These are phyloP conservation scores for Umbilicus rupestris DNA, from an alignment of 164 flowering plant genomes.

Conservation along the genomic window DNA sequence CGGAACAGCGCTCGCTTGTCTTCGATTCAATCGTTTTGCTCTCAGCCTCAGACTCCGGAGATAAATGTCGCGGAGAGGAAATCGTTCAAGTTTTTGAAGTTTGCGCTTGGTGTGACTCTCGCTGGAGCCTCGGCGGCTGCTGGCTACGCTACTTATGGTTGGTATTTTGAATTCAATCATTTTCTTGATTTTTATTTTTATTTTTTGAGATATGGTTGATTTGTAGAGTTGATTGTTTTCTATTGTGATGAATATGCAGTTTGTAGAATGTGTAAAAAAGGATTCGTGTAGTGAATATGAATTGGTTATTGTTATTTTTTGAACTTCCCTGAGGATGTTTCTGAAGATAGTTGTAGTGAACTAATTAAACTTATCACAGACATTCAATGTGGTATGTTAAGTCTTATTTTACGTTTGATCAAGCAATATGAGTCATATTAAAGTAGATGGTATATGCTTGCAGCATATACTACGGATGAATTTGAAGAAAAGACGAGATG, in stretches of 20 bases:
- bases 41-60: slow-evolving; percentile 6
- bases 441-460: slow-evolving; percentile 6
- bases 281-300: no score
- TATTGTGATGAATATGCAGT: no score
- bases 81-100: slow-evolving; percentile 35
- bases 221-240: neutral
- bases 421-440: neutral
- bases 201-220: neutral
- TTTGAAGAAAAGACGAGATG: slow-evolving; percentile 52
- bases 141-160: slow-evolving; percentile 58
- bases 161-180: slow-evolving; percentile 8
- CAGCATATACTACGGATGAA: slow-evolving; percentile 67
- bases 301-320: neutral
- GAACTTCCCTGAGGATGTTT: neutral
- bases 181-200: neutral
- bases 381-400: no score
- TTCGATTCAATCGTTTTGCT: slow-evolving; percentile 15
- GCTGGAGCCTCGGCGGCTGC: slow-evolving; percentile 41
- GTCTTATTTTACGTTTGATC: no score
- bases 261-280: no score
- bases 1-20: slow-evolving; percentile 17
- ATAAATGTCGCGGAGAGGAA: slow-evolving; percentile 14
- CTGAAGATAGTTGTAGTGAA: no score
- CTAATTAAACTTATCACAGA: no score
- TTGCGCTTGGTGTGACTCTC: slow-evolving; percentile 27